These are phyloP conservation scores for Pseudogymnoascus sp. DNA, from an alignment of 2,329 filamentous ascomycete genomes.

Conservation along the genomic window DNA sequence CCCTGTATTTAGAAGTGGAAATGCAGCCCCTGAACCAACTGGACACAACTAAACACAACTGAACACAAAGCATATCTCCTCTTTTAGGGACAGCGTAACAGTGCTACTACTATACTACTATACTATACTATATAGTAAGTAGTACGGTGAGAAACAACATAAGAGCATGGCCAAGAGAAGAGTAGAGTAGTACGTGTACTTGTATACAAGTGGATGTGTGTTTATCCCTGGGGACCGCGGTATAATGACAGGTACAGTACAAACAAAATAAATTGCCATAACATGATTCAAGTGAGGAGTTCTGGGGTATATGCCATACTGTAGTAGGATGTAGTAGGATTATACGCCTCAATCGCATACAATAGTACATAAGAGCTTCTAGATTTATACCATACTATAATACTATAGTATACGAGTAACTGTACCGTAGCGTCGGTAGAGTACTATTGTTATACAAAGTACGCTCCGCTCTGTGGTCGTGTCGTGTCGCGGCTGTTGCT, in stretches of 20 bases:
- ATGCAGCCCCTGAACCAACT: neutral
- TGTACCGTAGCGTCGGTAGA: neutral
- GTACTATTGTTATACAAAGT: neutral
- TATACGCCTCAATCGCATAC: neutral
- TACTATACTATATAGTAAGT: neutral
- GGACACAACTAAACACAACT: neutral
- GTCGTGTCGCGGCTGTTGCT: neutral
- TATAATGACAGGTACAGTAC: neutral
- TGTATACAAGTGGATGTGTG: neutral
- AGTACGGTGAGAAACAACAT: neutral
- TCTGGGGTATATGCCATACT: neutral
- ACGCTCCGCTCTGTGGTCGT: neutral
- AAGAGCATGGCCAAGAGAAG: too few species aligned
- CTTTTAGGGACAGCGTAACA: neutral
- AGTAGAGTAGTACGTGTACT: neutral
- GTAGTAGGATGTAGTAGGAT: neutral
- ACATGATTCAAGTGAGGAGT: neutral
- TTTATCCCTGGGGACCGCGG: neutral
- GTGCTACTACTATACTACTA: neutral
- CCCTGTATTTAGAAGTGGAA: neutral
- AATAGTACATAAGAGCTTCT: neutral
- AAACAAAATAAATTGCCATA: neutral
- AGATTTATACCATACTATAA: conserved; percentile 2
- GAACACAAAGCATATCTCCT: neutral
- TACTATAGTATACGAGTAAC: neutral